These are phyloP conservation scores for Serendipita sp. DNA, from an alignment of 1,284 basidiomycete species.

Conservation along the genomic window DNA sequence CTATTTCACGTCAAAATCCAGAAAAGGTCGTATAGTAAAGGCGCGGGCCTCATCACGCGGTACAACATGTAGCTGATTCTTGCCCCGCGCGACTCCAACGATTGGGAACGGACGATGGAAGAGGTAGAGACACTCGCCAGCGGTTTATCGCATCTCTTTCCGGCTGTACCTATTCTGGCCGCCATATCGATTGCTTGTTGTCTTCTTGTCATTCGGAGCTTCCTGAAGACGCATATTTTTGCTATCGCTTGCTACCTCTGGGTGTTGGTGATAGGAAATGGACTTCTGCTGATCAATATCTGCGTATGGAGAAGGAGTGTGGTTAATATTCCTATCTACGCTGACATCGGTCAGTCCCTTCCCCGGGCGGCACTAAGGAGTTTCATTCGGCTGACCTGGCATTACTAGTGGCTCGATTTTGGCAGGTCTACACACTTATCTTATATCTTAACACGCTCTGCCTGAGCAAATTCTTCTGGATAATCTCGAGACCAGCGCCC, in stretches of 20 bases:
- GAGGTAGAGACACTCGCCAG: too few species aligned
- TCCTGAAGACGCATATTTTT: background rate
- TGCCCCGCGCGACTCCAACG: too few species aligned
- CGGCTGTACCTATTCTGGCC: background rate
- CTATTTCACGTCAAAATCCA: too few species aligned
- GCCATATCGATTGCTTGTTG: background rate
- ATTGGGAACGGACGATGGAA: too few species aligned
- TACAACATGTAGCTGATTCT: too few species aligned
- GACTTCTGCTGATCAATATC: background rate
- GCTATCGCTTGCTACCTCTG: background rate
- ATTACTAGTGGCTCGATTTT: background rate
- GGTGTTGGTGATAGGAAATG: background rate
- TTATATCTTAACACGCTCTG: background rate
- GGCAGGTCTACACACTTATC: too few species aligned
- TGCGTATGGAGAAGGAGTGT: background rate
- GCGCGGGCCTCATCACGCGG: too few species aligned
- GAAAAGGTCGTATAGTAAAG: too few species aligned
- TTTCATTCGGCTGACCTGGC: background rate
- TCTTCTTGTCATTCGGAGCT: background rate
- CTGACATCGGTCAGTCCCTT: background rate
- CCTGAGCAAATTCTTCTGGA: background rate
- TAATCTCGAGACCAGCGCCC: background rate
- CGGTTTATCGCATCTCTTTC: background rate
- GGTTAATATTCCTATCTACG: background rate
- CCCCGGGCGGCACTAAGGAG: too few species aligned